Evolutionary conservation across 176 grass and related monocot genomes (phyloP).

Genomic region (Miscanthus lutarioriparius): DNA sequence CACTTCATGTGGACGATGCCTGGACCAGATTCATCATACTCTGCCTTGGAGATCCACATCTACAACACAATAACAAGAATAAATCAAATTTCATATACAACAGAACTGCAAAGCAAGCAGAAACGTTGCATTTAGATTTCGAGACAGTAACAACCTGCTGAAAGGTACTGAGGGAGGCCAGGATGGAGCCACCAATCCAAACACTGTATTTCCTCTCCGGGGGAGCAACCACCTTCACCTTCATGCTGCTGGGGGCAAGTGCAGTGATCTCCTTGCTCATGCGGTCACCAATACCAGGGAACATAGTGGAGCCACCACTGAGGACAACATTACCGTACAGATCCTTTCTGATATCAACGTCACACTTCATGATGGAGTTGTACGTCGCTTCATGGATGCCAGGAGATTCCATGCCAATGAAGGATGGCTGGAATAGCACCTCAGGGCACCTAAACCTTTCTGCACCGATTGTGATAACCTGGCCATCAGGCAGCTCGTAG

Average conservation of each 20-base stretch:
- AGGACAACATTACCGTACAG: constrained; percentile 78
- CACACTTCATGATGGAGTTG: constrained; percentile 98
- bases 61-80: constrained; percentile 2
- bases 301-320: constrained; percentile 87
- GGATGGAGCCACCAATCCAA: constrained; percentile 89
- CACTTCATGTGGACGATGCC: constrained; percentile 83
- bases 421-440: constrained; percentile 79
- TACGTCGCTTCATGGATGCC: constrained; percentile 86
- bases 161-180: constrained; percentile 83
- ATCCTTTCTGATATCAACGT: constrained; percentile 87
- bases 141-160: constrained; percentile 59
- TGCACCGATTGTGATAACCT: constrained; percentile 76
- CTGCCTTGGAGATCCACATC: constrained; percentile 93
- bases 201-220: constrained; percentile 93
- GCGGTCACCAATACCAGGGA: constrained; percentile 77
- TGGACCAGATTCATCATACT: constrained; percentile 82
- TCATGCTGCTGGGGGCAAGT: constrained; percentile 87
- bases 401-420: constrained; percentile 74
- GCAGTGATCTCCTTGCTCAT: constrained; percentile 92
- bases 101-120: background rate
- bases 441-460: constrained; percentile 90
- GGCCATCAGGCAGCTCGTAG: constrained; percentile 87
- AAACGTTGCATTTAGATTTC: constrained; percentile 2
- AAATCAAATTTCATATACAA: background rate
- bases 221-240: constrained; percentile 81